Percentiles rank a stretch among this genome's conserved stretches.
These are phyloP conservation scores for Mentha longifolia DNA, from an alignment of 257 asterid genomes.

Conservation along the genomic window DNA sequence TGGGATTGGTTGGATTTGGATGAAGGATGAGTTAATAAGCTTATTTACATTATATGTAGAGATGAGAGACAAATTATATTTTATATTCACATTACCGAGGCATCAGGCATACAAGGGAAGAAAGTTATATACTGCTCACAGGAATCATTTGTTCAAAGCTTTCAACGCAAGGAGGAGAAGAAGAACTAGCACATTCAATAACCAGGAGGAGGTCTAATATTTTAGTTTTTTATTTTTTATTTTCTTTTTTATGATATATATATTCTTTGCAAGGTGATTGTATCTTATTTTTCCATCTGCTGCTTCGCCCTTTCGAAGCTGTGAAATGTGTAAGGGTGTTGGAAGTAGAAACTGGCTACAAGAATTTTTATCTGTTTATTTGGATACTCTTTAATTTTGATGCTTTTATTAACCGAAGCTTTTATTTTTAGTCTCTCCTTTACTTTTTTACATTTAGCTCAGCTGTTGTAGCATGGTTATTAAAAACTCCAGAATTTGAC, in stretches of 20 bases:
- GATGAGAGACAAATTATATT: slow-evolving; percentile 30
- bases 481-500: too few relatives aligned
- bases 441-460: neutral
- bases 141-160: slow-evolving; percentile 24
- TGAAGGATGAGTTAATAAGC: neutral
- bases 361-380: slow-evolving; percentile 33
- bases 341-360: slow-evolving; percentile 25
- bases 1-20: slow-evolving; percentile 13
- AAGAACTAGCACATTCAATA: slow-evolving; percentile 38
- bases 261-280: slow-evolving; percentile 59
- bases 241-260: slow-evolving; percentile 31
- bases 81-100: slow-evolving; percentile 36
- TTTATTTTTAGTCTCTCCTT: neutral
- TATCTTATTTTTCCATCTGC: slow-evolving; percentile 32
- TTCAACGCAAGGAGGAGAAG: slow-evolving; percentile 24
- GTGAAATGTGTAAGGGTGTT: slow-evolving; percentile 41
- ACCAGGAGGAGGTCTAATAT: slow-evolving; percentile 32
- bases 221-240: slow-evolving; percentile 25
- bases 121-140: slow-evolving; percentile 34
- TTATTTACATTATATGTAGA: slow-evolving; percentile 34
- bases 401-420: neutral
- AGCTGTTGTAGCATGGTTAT: neutral
- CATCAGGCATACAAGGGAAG: slow-evolving; percentile 45
- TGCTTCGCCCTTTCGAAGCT: slow-evolving; percentile 33
- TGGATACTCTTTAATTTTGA: slow-evolving; percentile 8